phyloP scores from a whole-genome alignment of 2,329 filamentous ascomycete genomes.

The Coniochaeta sp. region DNA sequence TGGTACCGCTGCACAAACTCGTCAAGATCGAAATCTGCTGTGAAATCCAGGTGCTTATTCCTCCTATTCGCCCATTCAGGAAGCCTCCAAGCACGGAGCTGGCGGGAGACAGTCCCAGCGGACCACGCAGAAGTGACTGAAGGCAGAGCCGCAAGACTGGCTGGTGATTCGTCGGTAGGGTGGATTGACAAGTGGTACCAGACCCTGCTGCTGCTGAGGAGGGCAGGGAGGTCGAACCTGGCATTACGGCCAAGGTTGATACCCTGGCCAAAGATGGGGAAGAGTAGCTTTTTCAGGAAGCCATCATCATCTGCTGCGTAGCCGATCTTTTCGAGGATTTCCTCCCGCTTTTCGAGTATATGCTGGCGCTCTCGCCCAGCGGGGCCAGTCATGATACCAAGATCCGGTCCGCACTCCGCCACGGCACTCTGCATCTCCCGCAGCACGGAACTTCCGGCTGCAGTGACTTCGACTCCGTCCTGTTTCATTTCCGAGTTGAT shows the following conservation, averaged over 20 bases:
- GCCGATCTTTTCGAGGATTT: constrained; percentile 77
- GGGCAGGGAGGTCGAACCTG: constrained; percentile 67
- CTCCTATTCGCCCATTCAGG: constrained; percentile 95
- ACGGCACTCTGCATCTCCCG: constrained; percentile 84
- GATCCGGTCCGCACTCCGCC: constrained; percentile 65
- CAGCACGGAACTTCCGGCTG: constrained; percentile 72
- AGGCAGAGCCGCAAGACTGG: constrained; percentile 62
- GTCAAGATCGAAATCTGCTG: constrained; percentile 89
- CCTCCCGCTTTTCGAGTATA: constrained; percentile 73
- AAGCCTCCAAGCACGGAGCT: constrained; percentile 86
- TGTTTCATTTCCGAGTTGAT: constrained; percentile 98
- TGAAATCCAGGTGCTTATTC: constrained; percentile 88
- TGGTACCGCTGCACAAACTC: constrained; percentile 84
- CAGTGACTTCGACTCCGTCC: constrained; percentile 72
- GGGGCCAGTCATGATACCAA: constrained; percentile 65
- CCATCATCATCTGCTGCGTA: constrained; percentile 74
- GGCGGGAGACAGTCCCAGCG: constrained; percentile 82
- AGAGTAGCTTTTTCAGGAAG: constrained; percentile 74
- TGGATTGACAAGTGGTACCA: constrained; percentile 95
- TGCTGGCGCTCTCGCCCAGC: constrained; percentile 66
- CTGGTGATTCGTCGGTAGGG: constrained; percentile 79
- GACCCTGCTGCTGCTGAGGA: constrained; percentile 75
- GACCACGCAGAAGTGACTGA: constrained; percentile 83
- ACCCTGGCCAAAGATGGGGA: constrained; percentile 70
- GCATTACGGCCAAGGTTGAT: constrained; percentile 71